A percentile compares a stretch with the other conserved stretches of the same genome.
These are phyloP conservation scores for Cladosporium colombiae DNA, from an alignment of 2,329 filamentous ascomycete genomes.

Conservation along the genomic window DNA sequence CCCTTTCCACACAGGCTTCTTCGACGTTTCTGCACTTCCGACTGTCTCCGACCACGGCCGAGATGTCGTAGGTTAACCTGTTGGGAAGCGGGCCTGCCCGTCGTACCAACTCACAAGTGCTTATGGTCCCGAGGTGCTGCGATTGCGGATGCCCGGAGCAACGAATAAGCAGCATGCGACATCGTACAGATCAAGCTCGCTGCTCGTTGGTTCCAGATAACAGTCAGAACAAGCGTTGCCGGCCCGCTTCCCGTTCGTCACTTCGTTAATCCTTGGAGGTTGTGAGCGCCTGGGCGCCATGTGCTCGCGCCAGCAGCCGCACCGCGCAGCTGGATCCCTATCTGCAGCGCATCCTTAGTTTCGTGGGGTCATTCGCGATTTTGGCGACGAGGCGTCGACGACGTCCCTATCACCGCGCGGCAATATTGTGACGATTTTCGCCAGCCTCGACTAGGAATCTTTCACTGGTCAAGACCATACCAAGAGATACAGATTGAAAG, in stretches of 20 bases:
- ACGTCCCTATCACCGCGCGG: constrained; percentile 6
- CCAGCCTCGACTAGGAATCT: background rate
- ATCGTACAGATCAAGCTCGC: background rate
- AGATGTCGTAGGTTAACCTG: constrained; percentile 7
- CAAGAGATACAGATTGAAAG: background rate
- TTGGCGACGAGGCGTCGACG: background rate
- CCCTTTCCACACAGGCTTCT: background rate
- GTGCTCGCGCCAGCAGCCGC: constrained; percentile 2
- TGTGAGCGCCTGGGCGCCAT: background rate
- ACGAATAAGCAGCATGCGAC: background rate
- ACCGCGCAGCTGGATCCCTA: constrained; percentile 10
- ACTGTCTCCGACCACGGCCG: background rate
- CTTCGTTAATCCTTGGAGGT: constrained; percentile 2
- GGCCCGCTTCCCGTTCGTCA: constrained; percentile 9
- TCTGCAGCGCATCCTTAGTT: constrained; percentile 8
- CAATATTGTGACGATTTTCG: background rate
- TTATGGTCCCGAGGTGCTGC: background rate
- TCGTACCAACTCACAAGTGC: background rate
- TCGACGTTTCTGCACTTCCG: constrained; percentile 5
- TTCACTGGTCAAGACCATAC: constrained; percentile 2
- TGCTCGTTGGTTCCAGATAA: constrained; percentile 12
- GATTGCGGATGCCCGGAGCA: constrained; percentile 5
- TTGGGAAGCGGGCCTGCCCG: constrained; percentile 1
- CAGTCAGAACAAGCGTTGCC: constrained; percentile 3
- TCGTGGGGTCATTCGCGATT: background rate